These are phyloP conservation scores for Debaryomyces psychrophilus DNA, from an alignment of 1,139 yeast species.

Conservation along the genomic window DNA sequence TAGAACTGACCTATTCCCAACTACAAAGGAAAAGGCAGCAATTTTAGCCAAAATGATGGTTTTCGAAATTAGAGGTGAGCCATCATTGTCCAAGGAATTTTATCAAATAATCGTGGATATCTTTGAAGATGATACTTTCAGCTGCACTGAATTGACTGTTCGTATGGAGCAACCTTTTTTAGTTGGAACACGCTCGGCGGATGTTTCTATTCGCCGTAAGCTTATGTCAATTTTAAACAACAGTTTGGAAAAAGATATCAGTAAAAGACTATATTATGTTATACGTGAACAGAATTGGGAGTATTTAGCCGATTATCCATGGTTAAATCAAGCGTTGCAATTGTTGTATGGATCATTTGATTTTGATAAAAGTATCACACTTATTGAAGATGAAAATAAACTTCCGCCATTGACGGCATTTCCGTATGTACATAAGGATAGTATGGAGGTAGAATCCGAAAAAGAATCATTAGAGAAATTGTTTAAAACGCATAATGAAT, in stretches of 20 bases:
- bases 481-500: slow-evolving; percentile 52
- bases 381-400: slow-evolving; percentile 53
- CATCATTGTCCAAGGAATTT: slow-evolving; percentile 76
- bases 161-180: slow-evolving; percentile 96
- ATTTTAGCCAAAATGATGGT: slow-evolving; percentile 92
- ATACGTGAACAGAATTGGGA: slow-evolving; percentile 98
- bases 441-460: slow-evolving; percentile 34
- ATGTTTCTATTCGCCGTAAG: slow-evolving; percentile 72
- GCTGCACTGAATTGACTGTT: slow-evolving; percentile 88
- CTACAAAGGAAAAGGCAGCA: slow-evolving; percentile 95
- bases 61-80: slow-evolving; percentile 85
- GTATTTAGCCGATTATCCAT: slow-evolving; percentile 84
- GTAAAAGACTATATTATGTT: slow-evolving; percentile 80
- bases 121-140: slow-evolving; percentile 78
- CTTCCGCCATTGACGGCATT: slow-evolving; percentile 59
- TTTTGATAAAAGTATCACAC: slow-evolving; percentile 45
- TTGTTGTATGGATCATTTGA: slow-evolving; percentile 80
- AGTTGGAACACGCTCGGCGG: slow-evolving; percentile 87
- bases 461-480: slow-evolving; percentile 34
- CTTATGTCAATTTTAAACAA: slow-evolving; percentile 80
- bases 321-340: slow-evolving; percentile 94
- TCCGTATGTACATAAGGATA: slow-evolving; percentile 30
- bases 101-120: slow-evolving; percentile 87
- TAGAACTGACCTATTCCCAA: slow-evolving; percentile 82
- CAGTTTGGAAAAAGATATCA: slow-evolving; percentile 78